Evolutionary conservation across 371 early-diverging fungal species (phyloP), one percentile per base, ranked within the genome.

Genomic region (Choanephora cucurbitarum): DNA sequence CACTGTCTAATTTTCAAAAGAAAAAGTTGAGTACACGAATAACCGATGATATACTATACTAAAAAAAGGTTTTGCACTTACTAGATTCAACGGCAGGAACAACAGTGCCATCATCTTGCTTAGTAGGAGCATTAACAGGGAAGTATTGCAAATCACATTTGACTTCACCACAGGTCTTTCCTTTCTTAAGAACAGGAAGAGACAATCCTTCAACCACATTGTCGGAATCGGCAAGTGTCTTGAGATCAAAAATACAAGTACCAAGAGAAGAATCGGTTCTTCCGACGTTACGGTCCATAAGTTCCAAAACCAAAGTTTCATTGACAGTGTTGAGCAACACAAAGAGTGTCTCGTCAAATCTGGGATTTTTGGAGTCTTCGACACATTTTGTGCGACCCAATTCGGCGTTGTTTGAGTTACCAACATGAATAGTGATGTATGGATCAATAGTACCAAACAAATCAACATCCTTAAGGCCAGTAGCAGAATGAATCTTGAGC

Each of bases 401-500:
- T 54, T 85, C 88, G 2, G 69, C 60, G 34, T 75, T 75, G 6
- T 77, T 80, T 19, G 84, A 69, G 57, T 89, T 91, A 44, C 85
- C 86, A 18, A 92, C 72, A 40, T 82, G 84, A 52, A 95, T 68
- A 10, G 74, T 76, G 39, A 89, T 77, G 60, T 92, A 95, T 13
- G 97, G 98, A 67, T 97, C 96, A 15, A 90, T 75, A 49, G 81
- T 87, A 58, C 96, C 96, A 55, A 92, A 84, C 13, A 89, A 67
- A 64, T 96, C 97, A 28, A 67, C 67, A 59, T 92, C 92, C 73
- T 90, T 91, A 48, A 97, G 79, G 14, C 85, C 85, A 54, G 84
- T 83, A 22, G 90, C 97, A 42, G 87, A 84, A 57, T 86, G 79
- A 42, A 98, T 67, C 19, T 83, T 85, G 48, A 94, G 70, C 42